phyloP scores from a whole-genome alignment of 495 filamentous ascomycete species.

The Trichoderma erinaceum region DNA sequence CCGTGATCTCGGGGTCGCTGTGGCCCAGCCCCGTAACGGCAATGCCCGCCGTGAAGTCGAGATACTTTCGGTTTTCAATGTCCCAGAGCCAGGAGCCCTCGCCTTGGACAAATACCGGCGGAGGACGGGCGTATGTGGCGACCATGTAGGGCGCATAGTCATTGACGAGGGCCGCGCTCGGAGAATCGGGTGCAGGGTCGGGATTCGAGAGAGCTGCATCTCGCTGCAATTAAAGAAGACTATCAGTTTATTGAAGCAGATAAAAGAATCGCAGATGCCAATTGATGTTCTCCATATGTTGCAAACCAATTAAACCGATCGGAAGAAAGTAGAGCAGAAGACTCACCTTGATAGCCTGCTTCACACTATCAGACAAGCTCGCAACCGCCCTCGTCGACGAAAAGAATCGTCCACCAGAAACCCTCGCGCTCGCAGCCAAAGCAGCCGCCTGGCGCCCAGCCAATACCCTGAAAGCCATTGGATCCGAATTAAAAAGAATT shows the following conservation, averaged over 20 bases:
- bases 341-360: constrained; percentile 25
- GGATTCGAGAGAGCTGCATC: constrained; percentile 62
- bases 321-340: background rate
- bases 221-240: constrained; percentile 37
- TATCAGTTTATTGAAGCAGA: background rate
- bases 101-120: constrained; percentile 81
- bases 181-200: constrained; percentile 73
- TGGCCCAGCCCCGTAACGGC: constrained; percentile 92
- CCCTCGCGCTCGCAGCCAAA: background rate
- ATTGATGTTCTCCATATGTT: background rate
- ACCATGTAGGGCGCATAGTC: constrained; percentile 83
- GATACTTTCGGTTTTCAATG: constrained; percentile 77
- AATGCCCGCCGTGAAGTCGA: constrained; percentile 94
- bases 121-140: constrained; percentile 86
- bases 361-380: constrained; percentile 23
- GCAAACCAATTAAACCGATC: background rate
- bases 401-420: background rate
- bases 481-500: background rate
- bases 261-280: background rate
- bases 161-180: constrained; percentile 64
- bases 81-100: constrained; percentile 85
- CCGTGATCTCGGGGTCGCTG: constrained; percentile 63
- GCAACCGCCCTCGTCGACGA: constrained; percentile 20
- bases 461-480: constrained; percentile 9
- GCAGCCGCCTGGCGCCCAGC: constrained; percentile 1